phyloP scores from a whole-genome alignment of 169 alveolate genomes.

The Cryptosporidium tyzzeri region DNA sequence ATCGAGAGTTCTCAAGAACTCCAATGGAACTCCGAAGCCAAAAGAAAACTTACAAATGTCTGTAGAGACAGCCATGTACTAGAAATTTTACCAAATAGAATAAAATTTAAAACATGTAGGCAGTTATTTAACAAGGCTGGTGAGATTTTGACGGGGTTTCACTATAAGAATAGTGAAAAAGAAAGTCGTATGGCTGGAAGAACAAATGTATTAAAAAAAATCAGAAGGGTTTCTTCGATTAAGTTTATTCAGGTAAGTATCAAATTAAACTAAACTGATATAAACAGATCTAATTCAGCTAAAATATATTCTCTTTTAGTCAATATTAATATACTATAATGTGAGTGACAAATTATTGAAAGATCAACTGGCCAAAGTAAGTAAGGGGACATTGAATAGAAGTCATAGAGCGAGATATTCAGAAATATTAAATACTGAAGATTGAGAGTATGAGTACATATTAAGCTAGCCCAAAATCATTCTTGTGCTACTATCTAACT shows the following conservation, averaged over 20 bases:
- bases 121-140: conserved; percentile 11
- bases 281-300: neutral
- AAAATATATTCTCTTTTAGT: conserved; percentile 13
- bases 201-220: neutral
- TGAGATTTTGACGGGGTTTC: conserved; percentile 22
- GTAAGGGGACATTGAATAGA: conserved; percentile 5
- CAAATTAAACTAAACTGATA: neutral
- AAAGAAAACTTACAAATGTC: neutral
- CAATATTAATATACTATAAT: conserved; percentile 48
- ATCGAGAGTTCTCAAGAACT: conserved; percentile 9
- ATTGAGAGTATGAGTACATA: neutral
- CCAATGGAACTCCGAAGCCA: neutral
- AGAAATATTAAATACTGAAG: conserved; percentile 6
- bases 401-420: neutral
- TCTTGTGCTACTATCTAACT: conserved; percentile 24
- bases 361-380: conserved; percentile 24
- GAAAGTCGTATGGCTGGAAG: neutral
- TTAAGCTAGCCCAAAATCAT: conserved; percentile 50
- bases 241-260: conserved; percentile 60
- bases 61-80: neutral
- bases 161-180: neutral
- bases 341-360: conserved; percentile 7
- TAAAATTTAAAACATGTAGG: conserved; percentile 31
- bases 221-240: neutral
- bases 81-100: conserved; percentile 13